phyloP scores from a whole-genome alignment of 208 protist genomes.

The Crithidia acanthocephali region DNA sequence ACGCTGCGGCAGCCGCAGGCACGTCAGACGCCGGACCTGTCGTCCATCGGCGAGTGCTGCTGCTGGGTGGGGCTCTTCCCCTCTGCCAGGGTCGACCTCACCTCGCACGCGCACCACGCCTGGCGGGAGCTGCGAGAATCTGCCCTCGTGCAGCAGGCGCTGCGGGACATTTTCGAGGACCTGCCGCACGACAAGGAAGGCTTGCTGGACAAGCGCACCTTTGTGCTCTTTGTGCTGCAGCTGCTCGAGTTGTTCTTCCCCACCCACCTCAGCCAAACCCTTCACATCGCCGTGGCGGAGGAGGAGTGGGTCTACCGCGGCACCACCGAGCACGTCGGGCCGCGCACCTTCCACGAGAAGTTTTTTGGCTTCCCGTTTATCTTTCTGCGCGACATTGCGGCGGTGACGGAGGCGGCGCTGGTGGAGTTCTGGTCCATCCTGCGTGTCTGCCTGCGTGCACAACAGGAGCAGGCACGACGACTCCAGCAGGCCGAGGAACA shows the following conservation, averaged over 20 bases:
- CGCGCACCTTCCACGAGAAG: conserved; percentile 83
- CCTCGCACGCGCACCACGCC: conserved; percentile 10
- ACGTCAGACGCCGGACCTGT: conserved; percentile 33
- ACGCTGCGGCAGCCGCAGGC: conserved; percentile 25
- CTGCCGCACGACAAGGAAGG: conserved; percentile 60
- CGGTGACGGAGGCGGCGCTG: conserved; percentile 59
- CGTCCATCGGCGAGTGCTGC: conserved; percentile 38
- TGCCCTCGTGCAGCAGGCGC: conserved; percentile 50
- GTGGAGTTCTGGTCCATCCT: conserved; percentile 84
- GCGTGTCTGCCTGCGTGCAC: conserved; percentile 70
- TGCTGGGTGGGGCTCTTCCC: conserved; percentile 76
- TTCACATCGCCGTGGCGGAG: conserved; percentile 76
- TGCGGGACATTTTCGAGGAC: conserved; percentile 75
- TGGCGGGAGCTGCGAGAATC: conserved; percentile 31
- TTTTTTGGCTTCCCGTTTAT: conserved; percentile 86
- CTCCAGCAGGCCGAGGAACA: no score
- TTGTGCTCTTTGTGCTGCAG: conserved; percentile 75
- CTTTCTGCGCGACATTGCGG: conserved; percentile 68
- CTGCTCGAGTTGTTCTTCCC: conserved; percentile 88
- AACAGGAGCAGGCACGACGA: conserved; percentile 3
- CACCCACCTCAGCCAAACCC: conserved; percentile 35
- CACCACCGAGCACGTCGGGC: conserved; percentile 68
- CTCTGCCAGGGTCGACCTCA: conserved; percentile 37
- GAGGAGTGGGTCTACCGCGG: conserved; percentile 90
- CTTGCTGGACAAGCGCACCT: conserved; percentile 63